Conservation (phyloP, 352 stramenopile genomes). For the Globisporangium middletonii region DNA sequence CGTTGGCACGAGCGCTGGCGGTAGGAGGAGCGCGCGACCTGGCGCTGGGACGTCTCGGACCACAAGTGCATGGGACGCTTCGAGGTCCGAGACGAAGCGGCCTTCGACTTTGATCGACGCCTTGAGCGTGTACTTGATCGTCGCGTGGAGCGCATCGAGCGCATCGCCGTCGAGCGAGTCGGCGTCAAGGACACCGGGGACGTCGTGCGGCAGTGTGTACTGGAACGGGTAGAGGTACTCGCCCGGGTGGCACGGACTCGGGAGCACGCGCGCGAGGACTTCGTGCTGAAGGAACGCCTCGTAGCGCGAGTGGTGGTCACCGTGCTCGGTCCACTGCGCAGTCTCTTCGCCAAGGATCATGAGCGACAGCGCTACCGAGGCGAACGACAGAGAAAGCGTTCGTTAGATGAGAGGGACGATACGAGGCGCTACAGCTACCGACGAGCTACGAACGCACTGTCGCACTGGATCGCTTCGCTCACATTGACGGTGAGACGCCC, state of each 20-base stretch:
- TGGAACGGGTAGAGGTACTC: conserved; percentile 70
- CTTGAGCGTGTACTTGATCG: conserved; percentile 74
- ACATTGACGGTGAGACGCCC: conserved; percentile 48
- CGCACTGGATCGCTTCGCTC: conserved; percentile 44
- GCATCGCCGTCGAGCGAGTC: conserved; percentile 44
- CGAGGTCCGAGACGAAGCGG: conserved; percentile 64
- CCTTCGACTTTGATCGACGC: conserved; percentile 61
- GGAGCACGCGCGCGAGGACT: conserved; percentile 41
- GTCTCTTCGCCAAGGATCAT: conserved; percentile 58
- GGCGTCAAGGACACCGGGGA: conserved; percentile 54
- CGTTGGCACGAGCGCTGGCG: conserved; percentile 2
- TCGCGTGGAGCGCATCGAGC: conserved; percentile 42
- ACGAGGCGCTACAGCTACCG: background rate
- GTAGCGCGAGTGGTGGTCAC: conserved; percentile 60
- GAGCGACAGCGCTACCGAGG: conserved; percentile 37
- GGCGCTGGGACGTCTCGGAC: conserved; percentile 26
- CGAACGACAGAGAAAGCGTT: background rate
- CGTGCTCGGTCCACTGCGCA: conserved; percentile 54
- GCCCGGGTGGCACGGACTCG: conserved; percentile 46
- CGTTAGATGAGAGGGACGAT: background rate
- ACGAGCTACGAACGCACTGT: conserved; percentile 30
- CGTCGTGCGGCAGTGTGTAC: conserved; percentile 44
- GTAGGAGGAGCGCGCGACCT: too few relatives aligned
- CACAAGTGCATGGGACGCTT: conserved; percentile 45
- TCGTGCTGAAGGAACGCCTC: conserved; percentile 63